Evolutionary conservation across 805 yeast genomes (phyloP), one percentile per base, ranked within the genome.

Genomic region (Candida hispaniensis): DNA sequence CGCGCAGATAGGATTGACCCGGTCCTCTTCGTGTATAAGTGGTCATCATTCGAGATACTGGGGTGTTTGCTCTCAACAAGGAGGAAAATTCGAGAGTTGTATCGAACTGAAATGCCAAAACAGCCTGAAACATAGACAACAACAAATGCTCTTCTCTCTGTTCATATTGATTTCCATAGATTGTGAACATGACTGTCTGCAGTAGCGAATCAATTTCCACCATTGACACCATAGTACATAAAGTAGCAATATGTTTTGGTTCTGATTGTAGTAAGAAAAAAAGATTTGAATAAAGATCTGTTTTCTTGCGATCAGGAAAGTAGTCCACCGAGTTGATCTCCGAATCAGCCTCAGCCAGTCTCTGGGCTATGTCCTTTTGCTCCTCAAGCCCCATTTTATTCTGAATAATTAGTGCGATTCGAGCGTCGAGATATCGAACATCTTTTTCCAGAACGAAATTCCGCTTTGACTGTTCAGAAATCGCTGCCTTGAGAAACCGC

Each of bases 121-220:
- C 62, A 8, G 52, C 51, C 40, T 55, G 61, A 33, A 59, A 56
- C 56, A 59, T 51, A n/a, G 55, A 44, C 25, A 59, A 45, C 35
- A 57, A 38, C 27, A 58, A 41, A 30, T 55, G 59, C 47, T 59
- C 64, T 43, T 59, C 63, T 16, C 63, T 52, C 40, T 54, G 56
- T 38, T 58, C 62, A 43, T 58, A 56, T 43, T 59, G 64, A 41
- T 59, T 59, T n/a, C 64, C 63, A 39, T 51, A 60, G 26, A 59
- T 49, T 7, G 57, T 54, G 44, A 58, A 59, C 61, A 59, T 59
- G 41, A 59, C 59, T 4, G 60, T 58, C 29, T 56, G 61, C 7
- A 59, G 48, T 32, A 59, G 47, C 5, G 54, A 52, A 36, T 59
- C 63, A 27, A 59, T 55, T 32, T 59, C 62, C 5, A 51, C 45